Evolutionary conservation across 2,329 filamentous ascomycete species (phyloP), one percentile per base, ranked within the genome.

Genomic region (Chaetomium globosum): DNA sequence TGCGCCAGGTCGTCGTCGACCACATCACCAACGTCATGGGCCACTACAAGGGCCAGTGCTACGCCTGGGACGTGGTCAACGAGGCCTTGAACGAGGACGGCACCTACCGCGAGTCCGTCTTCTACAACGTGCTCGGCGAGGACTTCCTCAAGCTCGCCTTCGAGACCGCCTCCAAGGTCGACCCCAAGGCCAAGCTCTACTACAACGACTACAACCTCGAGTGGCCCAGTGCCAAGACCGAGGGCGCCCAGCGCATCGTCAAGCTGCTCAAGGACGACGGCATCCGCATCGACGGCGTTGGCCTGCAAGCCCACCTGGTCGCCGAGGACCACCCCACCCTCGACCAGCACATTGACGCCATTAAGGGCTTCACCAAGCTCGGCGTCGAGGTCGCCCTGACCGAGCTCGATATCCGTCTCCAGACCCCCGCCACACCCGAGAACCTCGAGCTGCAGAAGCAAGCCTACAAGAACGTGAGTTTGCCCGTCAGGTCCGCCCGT

Each of bases 151-250:
- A 79, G 57, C 75, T 83, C n/a, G 83, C 84, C 2, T 86, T 87
- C 74, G 69, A 74, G 7, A 80, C 81, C 7, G 81, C 82, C 2
- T 77, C 80, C 19, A 77, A 79, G 48, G 80, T 80, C 0, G 80
- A 82, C 61, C 81, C 81, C 0, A 70, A 74, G 0, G 82, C 82
- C 13, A 86, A 84, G 74, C 76, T 87, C 1, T 87, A 86, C 73
- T 85, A 85, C 77, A 87, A 87, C 74, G 84, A 87, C 73, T 87
- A 86, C 76, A 82, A 80, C 75, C 83, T 87, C 67, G 87, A 89
- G 74, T 67, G 31, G 8, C 68, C 69, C 36, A 75, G 77, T 12
- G 71, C 77, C 57, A 85, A 85, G 75, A 78, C 78, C 19, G 76
- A 78, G 26, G 77, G 75, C 1, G 78, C 79, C 0, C 70, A 78